Evolutionary conservation across 805 yeast genomes (phyloP).

Genomic region (Phaffomyces antillensis): DNA sequence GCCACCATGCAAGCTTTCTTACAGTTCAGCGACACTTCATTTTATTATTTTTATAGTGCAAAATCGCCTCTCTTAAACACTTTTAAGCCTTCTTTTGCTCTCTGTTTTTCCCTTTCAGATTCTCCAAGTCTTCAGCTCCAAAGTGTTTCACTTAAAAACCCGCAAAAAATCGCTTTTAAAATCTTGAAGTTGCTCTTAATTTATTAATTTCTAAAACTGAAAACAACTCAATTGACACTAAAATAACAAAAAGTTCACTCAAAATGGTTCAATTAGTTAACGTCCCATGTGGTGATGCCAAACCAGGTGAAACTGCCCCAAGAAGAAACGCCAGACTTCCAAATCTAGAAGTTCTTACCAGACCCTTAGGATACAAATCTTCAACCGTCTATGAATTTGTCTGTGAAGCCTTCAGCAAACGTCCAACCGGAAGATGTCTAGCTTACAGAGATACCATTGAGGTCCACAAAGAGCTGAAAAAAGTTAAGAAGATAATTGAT

Average conservation of each 20-base stretch:
- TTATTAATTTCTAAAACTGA: too few species aligned
- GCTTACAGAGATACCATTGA: slow-evolving; percentile 77
- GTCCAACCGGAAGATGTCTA: slow-evolving; percentile 49
- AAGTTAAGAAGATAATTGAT: slow-evolving; percentile 65
- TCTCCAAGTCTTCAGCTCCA: neutral
- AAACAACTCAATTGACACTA: neutral
- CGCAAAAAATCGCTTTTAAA: neutral
- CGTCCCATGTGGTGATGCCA: slow-evolving; percentile 65
- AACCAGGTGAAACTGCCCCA: slow-evolving; percentile 76
- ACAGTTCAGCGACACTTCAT: too few species aligned
- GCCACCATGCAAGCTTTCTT: too few species aligned
- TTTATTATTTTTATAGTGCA: too few species aligned
- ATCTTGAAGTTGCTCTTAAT: neutral
- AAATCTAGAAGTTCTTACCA: slow-evolving; percentile 36
- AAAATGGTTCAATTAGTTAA: slow-evolving; percentile 23
- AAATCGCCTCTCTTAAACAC: too few species aligned
- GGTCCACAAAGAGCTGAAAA: slow-evolving; percentile 68
- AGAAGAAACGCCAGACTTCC: slow-evolving; percentile 54
- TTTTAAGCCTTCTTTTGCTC: too few species aligned
- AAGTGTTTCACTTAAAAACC: neutral
- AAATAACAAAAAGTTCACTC: neutral
- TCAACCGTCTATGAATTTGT: slow-evolving; percentile 65
- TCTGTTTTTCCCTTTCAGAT: too few species aligned
- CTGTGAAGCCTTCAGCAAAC: slow-evolving; percentile 50
- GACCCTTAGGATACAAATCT: slow-evolving; percentile 61